Percentiles rank a stretch among this genome's conserved stretches.
Conservation (phyloP, 2,329 filamentous ascomycete genomes). For the Xylaria sp. region DNA sequence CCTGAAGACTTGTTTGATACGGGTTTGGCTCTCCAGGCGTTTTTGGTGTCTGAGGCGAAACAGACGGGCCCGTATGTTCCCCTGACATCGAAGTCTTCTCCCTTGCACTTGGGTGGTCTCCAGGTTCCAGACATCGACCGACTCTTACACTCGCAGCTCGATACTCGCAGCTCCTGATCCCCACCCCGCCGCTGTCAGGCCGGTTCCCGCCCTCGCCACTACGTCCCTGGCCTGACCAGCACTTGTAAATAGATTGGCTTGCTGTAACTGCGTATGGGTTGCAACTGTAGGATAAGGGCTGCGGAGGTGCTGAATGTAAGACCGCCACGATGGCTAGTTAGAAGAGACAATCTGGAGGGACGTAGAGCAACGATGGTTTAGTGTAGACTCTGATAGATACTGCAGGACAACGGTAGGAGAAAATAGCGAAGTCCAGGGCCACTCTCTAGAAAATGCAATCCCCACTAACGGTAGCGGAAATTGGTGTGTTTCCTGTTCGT, state of each 20-base stretch:
- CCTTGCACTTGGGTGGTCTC: constrained; percentile 58
- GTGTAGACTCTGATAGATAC: constrained; percentile 2
- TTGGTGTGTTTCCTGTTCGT: constrained; percentile 2
- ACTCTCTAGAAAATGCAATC: constrained; percentile 1
- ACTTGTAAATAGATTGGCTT: constrained; percentile 31
- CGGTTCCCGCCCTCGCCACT: constrained; percentile 36
- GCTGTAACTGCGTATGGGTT: constrained; percentile 40
- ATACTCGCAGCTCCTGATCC: constrained; percentile 39
- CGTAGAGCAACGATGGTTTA: constrained; percentile 10
- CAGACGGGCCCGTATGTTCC: constrained; percentile 61
- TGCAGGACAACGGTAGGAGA: constrained; percentile 1
- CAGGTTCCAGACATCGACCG: constrained; percentile 64
- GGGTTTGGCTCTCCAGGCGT: constrained; percentile 45
- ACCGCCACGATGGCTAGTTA: constrained; percentile 43
- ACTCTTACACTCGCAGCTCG: constrained; percentile 37
- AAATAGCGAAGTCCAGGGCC: constrained; percentile 8
- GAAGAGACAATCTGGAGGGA: background rate
- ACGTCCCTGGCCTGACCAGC: constrained; percentile 33
- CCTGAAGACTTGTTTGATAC: constrained; percentile 38
- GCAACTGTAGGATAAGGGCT: constrained; percentile 37
- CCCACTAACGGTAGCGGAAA: background rate
- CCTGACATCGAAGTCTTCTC: constrained; percentile 69
- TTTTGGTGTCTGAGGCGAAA: constrained; percentile 56
- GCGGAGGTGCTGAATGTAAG: constrained; percentile 43
- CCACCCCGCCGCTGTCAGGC: constrained; percentile 36